These are phyloP conservation scores for Aureobasidium mangrovei DNA, from an alignment of 2,329 filamentous ascomycete species.

Conservation along the genomic window DNA sequence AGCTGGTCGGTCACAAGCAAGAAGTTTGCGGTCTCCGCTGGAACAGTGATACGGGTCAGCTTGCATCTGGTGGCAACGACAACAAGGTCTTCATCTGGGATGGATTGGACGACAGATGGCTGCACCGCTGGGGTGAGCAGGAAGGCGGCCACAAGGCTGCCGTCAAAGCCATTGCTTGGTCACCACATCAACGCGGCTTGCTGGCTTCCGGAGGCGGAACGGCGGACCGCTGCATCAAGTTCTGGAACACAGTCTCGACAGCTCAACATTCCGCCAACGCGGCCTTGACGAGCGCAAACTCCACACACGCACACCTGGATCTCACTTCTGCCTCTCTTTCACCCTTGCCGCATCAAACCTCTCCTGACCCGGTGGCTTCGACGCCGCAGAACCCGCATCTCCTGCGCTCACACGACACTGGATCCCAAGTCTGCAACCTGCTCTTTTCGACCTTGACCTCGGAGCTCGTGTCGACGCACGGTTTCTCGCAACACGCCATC, in stretches of 20 bases:
- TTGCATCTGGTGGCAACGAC: slow-evolving; percentile 94
- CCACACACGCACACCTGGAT: slow-evolving; percentile 15
- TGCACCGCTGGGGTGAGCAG: slow-evolving; percentile 91
- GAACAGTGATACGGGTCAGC: slow-evolving; percentile 92
- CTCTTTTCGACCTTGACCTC: slow-evolving; percentile 97
- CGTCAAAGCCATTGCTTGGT: slow-evolving; percentile 97
- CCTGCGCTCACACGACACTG: slow-evolving; percentile 81
- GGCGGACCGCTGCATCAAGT: slow-evolving; percentile 91
- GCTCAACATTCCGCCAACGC: slow-evolving; percentile 33
- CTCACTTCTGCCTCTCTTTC: slow-evolving; percentile 19
- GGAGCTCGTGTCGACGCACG: slow-evolving; percentile 93
- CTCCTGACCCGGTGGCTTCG: slow-evolving; percentile 26
- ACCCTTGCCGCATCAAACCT: slow-evolving; percentile 21
- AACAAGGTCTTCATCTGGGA: slow-evolving; percentile 99
- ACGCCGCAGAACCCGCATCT: slow-evolving; percentile 38
- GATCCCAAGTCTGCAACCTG: slow-evolving; percentile 96
- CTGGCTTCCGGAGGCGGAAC: slow-evolving; percentile 95
- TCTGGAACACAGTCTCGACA: slow-evolving; percentile 70
- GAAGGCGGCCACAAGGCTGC: slow-evolving; percentile 92
- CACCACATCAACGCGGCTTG: slow-evolving; percentile 85
- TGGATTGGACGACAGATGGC: slow-evolving; percentile 80
- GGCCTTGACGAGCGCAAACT: slow-evolving; percentile 21
- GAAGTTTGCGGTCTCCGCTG: slow-evolving; percentile 95
- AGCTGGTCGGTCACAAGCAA: slow-evolving; percentile 90
- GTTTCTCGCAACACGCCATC: slow-evolving; percentile 96